Conservation (phyloP, 2,329 filamentous ascomycete genomes). For the Stachybotrys elegans region DNA sequence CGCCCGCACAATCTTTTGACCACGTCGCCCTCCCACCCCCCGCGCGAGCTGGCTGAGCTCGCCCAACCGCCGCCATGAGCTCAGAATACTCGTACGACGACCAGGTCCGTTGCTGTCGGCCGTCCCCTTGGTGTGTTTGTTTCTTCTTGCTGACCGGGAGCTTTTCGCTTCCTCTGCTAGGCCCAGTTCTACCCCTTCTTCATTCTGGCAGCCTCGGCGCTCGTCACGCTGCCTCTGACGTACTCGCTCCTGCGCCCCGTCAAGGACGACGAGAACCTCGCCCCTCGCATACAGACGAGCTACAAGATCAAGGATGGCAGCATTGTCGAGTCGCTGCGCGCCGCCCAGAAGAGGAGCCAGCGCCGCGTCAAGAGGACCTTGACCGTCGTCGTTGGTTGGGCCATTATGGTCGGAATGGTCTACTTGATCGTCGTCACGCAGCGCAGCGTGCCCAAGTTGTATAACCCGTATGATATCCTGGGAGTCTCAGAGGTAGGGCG, state of each 20-base stretch:
- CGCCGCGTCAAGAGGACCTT: slow-evolving; percentile 80
- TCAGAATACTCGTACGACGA: slow-evolving; percentile 99
- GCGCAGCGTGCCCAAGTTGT: slow-evolving; percentile 68
- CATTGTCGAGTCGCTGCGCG: slow-evolving; percentile 75
- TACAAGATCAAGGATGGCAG: slow-evolving; percentile 80
- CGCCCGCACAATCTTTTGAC: no score
- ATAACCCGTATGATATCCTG: slow-evolving; percentile 96
- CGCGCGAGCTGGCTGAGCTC: slow-evolving; percentile 28
- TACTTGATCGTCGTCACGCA: slow-evolving; percentile 84
- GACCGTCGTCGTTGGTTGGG: slow-evolving; percentile 72
- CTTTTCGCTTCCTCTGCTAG: slow-evolving; percentile 31
- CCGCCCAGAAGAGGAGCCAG: slow-evolving; percentile 85
- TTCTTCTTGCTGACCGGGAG: neutral
- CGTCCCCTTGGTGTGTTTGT: neutral
- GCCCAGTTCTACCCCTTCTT: slow-evolving; percentile 99
- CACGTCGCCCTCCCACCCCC: slow-evolving; percentile 1
- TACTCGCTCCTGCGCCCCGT: slow-evolving; percentile 80
- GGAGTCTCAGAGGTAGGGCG: slow-evolving; percentile 69
- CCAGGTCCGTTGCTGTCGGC: slow-evolving; percentile 57
- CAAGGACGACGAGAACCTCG: slow-evolving; percentile 71
- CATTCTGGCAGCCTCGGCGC: slow-evolving; percentile 81
- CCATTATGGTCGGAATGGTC: slow-evolving; percentile 80
- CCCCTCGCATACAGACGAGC: slow-evolving; percentile 74
- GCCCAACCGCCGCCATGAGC: slow-evolving; percentile 59
- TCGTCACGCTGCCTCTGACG: slow-evolving; percentile 86